Evolutionary conservation across 345 rosid genomes (phyloP).

Genomic region (Carallia pectinifolia): DNA sequence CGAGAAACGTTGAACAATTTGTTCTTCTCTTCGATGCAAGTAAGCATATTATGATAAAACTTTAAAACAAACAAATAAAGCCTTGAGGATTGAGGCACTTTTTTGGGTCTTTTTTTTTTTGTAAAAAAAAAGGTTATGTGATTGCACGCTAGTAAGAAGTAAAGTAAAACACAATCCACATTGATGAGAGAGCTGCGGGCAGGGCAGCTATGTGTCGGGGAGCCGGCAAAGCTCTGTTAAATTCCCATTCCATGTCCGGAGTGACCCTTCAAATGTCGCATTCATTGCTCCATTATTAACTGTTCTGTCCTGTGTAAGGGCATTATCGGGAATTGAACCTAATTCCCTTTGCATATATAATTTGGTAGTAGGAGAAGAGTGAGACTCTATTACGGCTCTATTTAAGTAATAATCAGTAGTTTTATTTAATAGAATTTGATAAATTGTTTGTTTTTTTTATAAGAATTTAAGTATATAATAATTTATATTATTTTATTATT

Average conservation of each 20-base stretch:
- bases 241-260: slow-evolving; percentile 45
- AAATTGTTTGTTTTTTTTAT: no score
- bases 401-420: no score
- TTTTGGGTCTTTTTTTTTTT: not conserved
- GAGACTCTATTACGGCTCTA: no score
- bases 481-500: no score
- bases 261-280: slow-evolving; percentile 37
- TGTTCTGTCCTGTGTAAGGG: slow-evolving; percentile 30
- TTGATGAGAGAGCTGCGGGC: slow-evolving; percentile 6
- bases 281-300: slow-evolving; percentile 18
- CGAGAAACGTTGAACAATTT: slow-evolving; percentile 69
- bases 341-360: not conserved
- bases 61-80: not conserved
- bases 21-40: slow-evolving; percentile 91
- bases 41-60: slow-evolving; percentile 30
- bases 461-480: no score
- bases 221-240: slow-evolving; percentile 41
- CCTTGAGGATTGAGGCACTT: slow-evolving; percentile 11
- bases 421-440: no score
- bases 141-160: slow-evolving; percentile 33
- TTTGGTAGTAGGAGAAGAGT: no score
- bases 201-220: slow-evolving; percentile 23
- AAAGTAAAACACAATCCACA: not conserved
- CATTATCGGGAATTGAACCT: slow-evolving; percentile 48
- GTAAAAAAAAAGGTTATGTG: not conserved